Evolutionary conservation across 2,329 filamentous ascomycete genomes (phyloP), one percentile per base, ranked within the genome.

Genomic region (Alternaria ventricosa): DNA sequence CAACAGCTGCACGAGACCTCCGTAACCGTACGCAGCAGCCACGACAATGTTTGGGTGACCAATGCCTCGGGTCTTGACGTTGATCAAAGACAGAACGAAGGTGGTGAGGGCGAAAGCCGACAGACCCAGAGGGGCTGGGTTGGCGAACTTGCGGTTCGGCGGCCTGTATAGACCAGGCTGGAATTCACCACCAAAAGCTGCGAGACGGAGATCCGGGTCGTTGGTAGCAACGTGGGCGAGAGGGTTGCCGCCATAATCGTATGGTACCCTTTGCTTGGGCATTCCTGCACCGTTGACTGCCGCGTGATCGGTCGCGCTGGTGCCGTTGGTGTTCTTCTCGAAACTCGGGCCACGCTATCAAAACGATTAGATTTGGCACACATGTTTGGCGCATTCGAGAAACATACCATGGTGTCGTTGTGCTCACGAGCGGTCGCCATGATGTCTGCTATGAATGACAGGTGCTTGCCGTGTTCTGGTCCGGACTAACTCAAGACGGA

Each of bases 31-130:
- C 9, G 84, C 84, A 65, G 83, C 71, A 33, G 82, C 84, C 56
- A 85, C 79, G 47, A 85, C 83, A 22, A 85, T 69, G 72, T 82
- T 85, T 30, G 83, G 83, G 47, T 78, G 74, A 10, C 65, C 69
- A 65, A 85, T 79, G 61, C 76, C 75, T 10, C 72, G 74, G 5
- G 83, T 84, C 33, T 81, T 79, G 67, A 85, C 69, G 69, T 85
- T 85, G 78, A 85, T 84, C 53, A 82, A 71, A 6, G 82, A 84
- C 57, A 90, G 82, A 13, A 88, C 83, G 72, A 90, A 89, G 10
- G 88, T 90, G 10, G 89, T 90, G 67, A 89, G 74, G n/a, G 88
- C 87, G 78, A 91, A 90, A 79, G 86, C 87, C 55, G 87, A 85
- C 50, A 89, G 83, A 60, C 87, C 87, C 22, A 89, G 82, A 10